Percentiles rank a stretch among this genome's conserved stretches.
Evolutionary conservation across 2,329 filamentous ascomycete species (phyloP).

Genomic region (Lasiodiplodia hormozganensis): DNA sequence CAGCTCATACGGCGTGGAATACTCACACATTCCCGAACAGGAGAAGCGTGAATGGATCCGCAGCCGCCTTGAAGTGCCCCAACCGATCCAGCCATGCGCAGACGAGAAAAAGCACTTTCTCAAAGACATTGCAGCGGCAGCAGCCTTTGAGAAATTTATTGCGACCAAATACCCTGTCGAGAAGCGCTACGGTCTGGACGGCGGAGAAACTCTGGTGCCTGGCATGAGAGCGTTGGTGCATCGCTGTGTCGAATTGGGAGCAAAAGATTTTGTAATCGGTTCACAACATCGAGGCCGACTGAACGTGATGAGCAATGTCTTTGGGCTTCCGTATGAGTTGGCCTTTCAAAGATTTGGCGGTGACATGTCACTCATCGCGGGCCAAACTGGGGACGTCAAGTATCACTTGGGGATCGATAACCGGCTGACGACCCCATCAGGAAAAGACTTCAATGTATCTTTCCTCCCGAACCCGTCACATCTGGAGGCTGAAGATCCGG

Average conservation of each 20-base stretch:
- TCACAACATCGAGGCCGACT: conserved; percentile 99
- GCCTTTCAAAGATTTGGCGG: conserved; percentile 99
- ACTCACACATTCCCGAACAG: conserved; percentile 97
- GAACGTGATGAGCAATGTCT: conserved; percentile 97
- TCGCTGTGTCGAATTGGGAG: conserved; percentile 95
- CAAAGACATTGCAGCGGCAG: conserved; percentile 97
- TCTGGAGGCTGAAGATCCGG: conserved; percentile 96
- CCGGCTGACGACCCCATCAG: conserved; percentile 95
- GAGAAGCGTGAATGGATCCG: conserved; percentile 99
- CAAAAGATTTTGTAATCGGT: conserved; percentile 99
- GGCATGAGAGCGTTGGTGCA: conserved; percentile 99
- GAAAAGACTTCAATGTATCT: conserved; percentile 98
- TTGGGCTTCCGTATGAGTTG: conserved; percentile 98
- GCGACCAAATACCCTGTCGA: conserved; percentile 99
- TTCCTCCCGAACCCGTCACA: conserved; percentile 98
- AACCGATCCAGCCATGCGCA: conserved; percentile 95
- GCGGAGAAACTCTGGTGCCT: conserved; percentile 93
- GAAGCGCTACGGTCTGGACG: conserved; percentile 98
- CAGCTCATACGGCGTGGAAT: conserved; percentile 94
- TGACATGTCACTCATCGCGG: conserved; percentile 83
- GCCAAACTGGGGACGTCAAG: conserved; percentile 98
- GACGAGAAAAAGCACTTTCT: conserved; percentile 98
- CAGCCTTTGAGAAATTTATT: conserved; percentile 94
- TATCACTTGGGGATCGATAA: conserved; percentile 99
- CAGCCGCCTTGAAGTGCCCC: conserved; percentile 90